phyloP scores from a whole-genome alignment of 1,139 yeast species.

The Nematodospora anomalae region DNA sequence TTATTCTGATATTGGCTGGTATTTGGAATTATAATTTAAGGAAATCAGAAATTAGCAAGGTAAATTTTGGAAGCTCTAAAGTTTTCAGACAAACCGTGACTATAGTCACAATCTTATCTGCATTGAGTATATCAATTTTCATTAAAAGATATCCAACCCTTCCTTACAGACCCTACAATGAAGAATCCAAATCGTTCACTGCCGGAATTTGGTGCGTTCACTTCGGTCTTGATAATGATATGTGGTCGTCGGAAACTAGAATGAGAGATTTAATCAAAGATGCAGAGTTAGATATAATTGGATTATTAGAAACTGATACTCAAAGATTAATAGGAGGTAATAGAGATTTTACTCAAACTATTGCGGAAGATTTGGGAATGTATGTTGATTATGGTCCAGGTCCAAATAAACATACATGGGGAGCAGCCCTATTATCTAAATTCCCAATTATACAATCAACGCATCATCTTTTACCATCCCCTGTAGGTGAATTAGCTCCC shows the following conservation, averaged over 20 bases:
- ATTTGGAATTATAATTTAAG: slow-evolving; percentile 32
- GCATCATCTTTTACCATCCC: slow-evolving; percentile 89
- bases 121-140: slow-evolving; percentile 41
- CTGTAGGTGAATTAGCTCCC: slow-evolving; percentile 97
- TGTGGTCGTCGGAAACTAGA: slow-evolving; percentile 96
- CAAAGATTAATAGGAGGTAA: slow-evolving; percentile 94
- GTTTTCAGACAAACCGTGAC: slow-evolving; percentile 26
- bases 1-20: slow-evolving; percentile 47
- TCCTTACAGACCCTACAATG: slow-evolving; percentile 73
- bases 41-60: slow-evolving; percentile 21
- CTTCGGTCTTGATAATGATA: slow-evolving; percentile 93
- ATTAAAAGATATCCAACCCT: slow-evolving; percentile 51
- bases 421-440: slow-evolving; percentile 86
- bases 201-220: slow-evolving; percentile 99
- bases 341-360: slow-evolving; percentile 85
- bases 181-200: slow-evolving; percentile 72
- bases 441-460: slow-evolving; percentile 90
- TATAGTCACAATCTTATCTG: slow-evolving; percentile 30
- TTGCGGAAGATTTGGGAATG: slow-evolving; percentile 93
- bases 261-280: slow-evolving; percentile 83
- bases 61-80: slow-evolving; percentile 21
- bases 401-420: slow-evolving; percentile 98
- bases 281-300: slow-evolving; percentile 87
- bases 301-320: slow-evolving; percentile 88
- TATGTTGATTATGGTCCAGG: slow-evolving; percentile 98